These are phyloP conservation scores for Macrophomina tecta DNA, from an alignment of 2,329 filamentous ascomycete genomes.

Conservation along the genomic window DNA sequence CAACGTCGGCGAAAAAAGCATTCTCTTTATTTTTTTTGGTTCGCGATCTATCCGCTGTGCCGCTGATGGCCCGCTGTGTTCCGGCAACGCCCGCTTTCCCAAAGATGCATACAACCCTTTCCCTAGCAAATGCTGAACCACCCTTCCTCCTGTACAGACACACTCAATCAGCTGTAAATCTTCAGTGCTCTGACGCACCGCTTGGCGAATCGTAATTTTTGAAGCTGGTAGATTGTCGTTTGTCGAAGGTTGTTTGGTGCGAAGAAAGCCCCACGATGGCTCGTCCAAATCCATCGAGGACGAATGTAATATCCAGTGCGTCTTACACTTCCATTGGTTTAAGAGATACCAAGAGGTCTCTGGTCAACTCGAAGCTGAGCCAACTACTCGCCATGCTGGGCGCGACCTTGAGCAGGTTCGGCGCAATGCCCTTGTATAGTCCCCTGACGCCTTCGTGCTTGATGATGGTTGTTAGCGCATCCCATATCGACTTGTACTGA, in stretches of 20 bases:
- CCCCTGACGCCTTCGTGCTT: slow-evolving; percentile 82
- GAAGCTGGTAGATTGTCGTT: neutral
- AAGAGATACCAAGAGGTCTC: slow-evolving; percentile 79
- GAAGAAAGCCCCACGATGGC: slow-evolving; percentile 5
- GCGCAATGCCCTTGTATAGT: slow-evolving; percentile 94
- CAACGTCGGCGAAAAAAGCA: slow-evolving; percentile 5
- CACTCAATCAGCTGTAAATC: slow-evolving; percentile 13
- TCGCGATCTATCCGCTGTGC: slow-evolving; percentile 24
- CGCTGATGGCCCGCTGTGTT: slow-evolving; percentile 5
- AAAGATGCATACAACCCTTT: slow-evolving; percentile 11
- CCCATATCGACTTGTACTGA: slow-evolving; percentile 84
- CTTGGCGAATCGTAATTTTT: neutral
- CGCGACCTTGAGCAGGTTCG: slow-evolving; percentile 94
- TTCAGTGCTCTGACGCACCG: neutral
- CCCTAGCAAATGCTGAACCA: slow-evolving; percentile 9
- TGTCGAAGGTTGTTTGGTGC: neutral
- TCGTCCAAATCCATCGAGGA: slow-evolving; percentile 1
- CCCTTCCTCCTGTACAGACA: slow-evolving; percentile 16
- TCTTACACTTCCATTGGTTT: slow-evolving; percentile 15
- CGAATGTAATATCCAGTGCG: neutral
- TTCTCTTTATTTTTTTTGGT: slow-evolving; percentile 13
- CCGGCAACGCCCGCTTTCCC: slow-evolving; percentile 23
- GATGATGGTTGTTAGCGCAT: slow-evolving; percentile 83
- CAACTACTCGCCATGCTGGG: slow-evolving; percentile 99
- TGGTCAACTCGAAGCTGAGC: slow-evolving; percentile 93